Percentiles rank a stretch among this genome's conserved stretches.
phyloP scores from a whole-genome alignment of 495 filamentous ascomycete genomes.

The Penicillium ucsense region DNA sequence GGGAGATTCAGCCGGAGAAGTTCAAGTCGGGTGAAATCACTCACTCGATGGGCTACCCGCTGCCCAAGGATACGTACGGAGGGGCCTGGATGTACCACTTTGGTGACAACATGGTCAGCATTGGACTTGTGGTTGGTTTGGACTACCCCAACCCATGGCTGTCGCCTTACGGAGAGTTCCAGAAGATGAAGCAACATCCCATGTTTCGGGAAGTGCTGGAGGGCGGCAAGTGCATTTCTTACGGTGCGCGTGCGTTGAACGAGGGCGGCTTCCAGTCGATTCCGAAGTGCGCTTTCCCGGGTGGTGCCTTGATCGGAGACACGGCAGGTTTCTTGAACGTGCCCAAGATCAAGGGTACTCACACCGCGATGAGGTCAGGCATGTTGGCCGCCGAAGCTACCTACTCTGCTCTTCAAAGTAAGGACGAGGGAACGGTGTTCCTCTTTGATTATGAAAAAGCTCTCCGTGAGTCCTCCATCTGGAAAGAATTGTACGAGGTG shows the following conservation, averaged over 20 bases:
- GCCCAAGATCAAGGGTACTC: slow-evolving; percentile 96
- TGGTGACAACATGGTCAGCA: slow-evolving; percentile 89
- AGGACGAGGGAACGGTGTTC: slow-evolving; percentile 63
- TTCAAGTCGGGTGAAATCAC: slow-evolving; percentile 76
- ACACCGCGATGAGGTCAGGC: slow-evolving; percentile 94
- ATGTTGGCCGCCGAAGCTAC: slow-evolving; percentile 94
- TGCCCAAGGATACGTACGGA: slow-evolving; percentile 84
- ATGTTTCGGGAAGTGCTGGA: slow-evolving; percentile 72
- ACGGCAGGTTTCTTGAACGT: slow-evolving; percentile 96
- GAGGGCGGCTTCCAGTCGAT: slow-evolving; percentile 98
- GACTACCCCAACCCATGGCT: slow-evolving; percentile 98
- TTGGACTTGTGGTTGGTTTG: slow-evolving; percentile 87
- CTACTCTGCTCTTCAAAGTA: slow-evolving; percentile 58
- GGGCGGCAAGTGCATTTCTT: slow-evolving; percentile 95
- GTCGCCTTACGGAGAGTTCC: slow-evolving; percentile 91
- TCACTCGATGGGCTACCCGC: slow-evolving; percentile 90
- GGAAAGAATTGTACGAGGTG: slow-evolving; percentile 89
- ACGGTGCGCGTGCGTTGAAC: slow-evolving; percentile 85
- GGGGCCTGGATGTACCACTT: slow-evolving; percentile 99
- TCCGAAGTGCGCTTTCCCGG: slow-evolving; percentile 91
- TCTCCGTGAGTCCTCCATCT: slow-evolving; percentile 79
- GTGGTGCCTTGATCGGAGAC: slow-evolving; percentile 91
- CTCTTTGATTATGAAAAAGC: slow-evolving; percentile 90
- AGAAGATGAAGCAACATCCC: slow-evolving; percentile 97
- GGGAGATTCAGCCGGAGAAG: slow-evolving; percentile 92